Conservation (phyloP, 2,329 filamentous ascomycete species). For the Rhynchosporium secalis region DNA sequence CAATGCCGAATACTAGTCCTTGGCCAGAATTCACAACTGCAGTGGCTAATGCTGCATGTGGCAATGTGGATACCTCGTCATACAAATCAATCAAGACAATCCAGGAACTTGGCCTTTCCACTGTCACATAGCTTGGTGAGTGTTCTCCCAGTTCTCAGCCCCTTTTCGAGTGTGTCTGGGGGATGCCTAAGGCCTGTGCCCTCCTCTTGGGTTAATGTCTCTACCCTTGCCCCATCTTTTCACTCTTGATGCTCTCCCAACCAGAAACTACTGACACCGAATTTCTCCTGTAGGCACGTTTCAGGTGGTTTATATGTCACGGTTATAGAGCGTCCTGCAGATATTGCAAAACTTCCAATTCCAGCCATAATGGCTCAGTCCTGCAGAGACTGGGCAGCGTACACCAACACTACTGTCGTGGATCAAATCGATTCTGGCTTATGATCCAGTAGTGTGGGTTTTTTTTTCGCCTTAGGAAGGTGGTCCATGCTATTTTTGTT, state of each 20-base stretch:
- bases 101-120: constrained; percentile 55
- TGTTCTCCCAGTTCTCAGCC: no score
- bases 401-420: constrained; percentile 49
- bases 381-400: constrained; percentile 53
- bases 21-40: constrained; percentile 51
- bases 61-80: constrained; percentile 43
- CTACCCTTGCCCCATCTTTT: no score
- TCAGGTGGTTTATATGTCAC: constrained; percentile 45
- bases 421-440: constrained; percentile 55
- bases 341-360: constrained; percentile 45
- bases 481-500: background rate
- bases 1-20: constrained; percentile 49
- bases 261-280: no score
- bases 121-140: constrained; percentile 50
- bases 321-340: constrained; percentile 44
- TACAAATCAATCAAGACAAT: constrained; percentile 51
- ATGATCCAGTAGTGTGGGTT: background rate
- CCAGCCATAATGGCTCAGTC: constrained; percentile 52
- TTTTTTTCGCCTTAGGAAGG: background rate
- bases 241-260: no score
- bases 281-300: constrained; percentile 43
- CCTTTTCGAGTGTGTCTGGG: no score
- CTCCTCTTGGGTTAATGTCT: no score
- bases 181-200: no score
- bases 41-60: constrained; percentile 41